Conservation (phyloP, 306 rosid genomes). For the Oemleria cerasiformis region DNA sequence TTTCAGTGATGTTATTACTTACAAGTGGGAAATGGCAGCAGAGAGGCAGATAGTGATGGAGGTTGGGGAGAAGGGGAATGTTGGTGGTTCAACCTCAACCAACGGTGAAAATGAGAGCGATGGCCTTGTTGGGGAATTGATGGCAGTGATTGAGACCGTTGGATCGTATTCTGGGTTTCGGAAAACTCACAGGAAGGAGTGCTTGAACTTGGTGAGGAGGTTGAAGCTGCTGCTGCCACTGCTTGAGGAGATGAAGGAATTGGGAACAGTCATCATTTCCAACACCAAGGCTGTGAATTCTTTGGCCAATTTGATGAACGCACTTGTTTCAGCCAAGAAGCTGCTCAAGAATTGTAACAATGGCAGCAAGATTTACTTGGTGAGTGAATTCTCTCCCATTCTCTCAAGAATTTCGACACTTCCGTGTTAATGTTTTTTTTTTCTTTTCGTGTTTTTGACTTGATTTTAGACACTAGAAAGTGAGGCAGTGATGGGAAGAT, state of each 20-base stretch:
- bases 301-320: slow-evolving; percentile 37
- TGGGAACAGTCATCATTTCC: slow-evolving; percentile 17
- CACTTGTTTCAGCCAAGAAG: slow-evolving; percentile 53
- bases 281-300: slow-evolving; percentile 27
- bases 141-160: slow-evolving; percentile 45
- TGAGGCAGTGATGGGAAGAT: slow-evolving; percentile 64
- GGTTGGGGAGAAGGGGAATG: slow-evolving; percentile 11
- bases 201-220: slow-evolving; percentile 63
- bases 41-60: slow-evolving; percentile 21
- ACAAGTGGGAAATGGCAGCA: slow-evolving; percentile 8
- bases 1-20: neutral
- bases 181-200: slow-evolving; percentile 51
- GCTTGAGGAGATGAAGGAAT: slow-evolving; percentile 66
- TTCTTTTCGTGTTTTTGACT: neutral
- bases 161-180: slow-evolving; percentile 47
- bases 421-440: neutral
- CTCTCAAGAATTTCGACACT: neutral
- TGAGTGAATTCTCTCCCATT: slow-evolving; percentile 16
- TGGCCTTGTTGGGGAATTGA: slow-evolving; percentile 40
- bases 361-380: slow-evolving; percentile 81
- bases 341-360: slow-evolving; percentile 55
- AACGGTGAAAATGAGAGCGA: slow-evolving; percentile 15
- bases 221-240: slow-evolving; percentile 66
- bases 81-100: slow-evolving; percentile 17
- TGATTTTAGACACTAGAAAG: slow-evolving; percentile 56